These are phyloP conservation scores for Eutrema japonicum DNA, from an alignment of 345 rosid genomes.

Conservation along the genomic window DNA sequence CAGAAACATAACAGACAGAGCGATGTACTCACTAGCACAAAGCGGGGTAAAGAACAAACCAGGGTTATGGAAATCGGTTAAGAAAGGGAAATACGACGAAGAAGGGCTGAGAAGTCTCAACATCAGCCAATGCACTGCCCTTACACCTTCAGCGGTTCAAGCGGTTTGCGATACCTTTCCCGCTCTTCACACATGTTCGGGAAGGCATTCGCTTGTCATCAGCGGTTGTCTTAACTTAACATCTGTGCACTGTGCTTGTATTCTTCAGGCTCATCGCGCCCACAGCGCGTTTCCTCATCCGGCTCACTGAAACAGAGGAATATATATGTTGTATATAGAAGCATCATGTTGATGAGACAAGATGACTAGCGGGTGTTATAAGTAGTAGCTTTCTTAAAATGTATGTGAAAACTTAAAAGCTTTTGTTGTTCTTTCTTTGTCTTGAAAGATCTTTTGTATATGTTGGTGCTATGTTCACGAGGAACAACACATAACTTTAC, in stretches of 20 bases:
- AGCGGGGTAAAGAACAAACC: slow-evolving; percentile 72
- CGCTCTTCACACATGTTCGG: slow-evolving; percentile 93
- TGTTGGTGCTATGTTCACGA: slow-evolving; percentile 15
- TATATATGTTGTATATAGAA: slow-evolving; percentile 23
- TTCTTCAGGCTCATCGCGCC: slow-evolving; percentile 69
- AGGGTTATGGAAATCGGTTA: slow-evolving; percentile 58
- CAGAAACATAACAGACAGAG: slow-evolving; percentile 83
- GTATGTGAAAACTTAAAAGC: not conserved
- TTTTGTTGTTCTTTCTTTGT: slow-evolving; percentile 24
- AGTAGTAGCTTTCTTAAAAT: too few relatives aligned
- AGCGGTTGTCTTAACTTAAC: slow-evolving; percentile 92
- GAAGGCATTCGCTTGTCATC: slow-evolving; percentile 95
- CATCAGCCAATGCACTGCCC: slow-evolving; percentile 97
- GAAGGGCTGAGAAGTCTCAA: slow-evolving; percentile 91
- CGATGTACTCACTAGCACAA: slow-evolving; percentile 82
- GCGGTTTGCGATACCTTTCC: slow-evolving; percentile 92
- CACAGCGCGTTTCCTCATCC: slow-evolving; percentile 54
- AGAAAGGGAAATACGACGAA: slow-evolving; percentile 54
- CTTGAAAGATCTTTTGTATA: not conserved
- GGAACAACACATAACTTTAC: not conserved
- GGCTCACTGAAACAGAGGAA: slow-evolving; percentile 57
- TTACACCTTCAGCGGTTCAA: slow-evolving; percentile 94
- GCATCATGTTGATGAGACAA: slow-evolving; percentile 24
- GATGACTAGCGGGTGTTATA: not conserved
- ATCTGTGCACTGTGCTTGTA: slow-evolving; percentile 92